Conservation (phyloP, 2,329 filamentous ascomycete species). For the Harringtonia lauricola region DNA sequence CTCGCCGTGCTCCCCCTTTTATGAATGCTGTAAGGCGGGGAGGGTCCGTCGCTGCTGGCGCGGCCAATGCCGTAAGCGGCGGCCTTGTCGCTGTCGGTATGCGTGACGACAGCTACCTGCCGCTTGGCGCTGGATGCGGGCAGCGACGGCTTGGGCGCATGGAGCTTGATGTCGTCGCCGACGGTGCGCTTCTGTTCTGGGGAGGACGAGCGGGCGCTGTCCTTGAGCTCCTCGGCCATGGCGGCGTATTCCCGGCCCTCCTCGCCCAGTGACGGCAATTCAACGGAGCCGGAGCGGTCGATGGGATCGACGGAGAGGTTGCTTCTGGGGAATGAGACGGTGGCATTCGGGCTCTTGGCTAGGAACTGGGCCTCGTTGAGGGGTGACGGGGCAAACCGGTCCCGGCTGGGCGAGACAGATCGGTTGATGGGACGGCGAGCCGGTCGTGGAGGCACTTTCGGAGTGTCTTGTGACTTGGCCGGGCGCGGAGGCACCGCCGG, state of each 20-base stretch:
- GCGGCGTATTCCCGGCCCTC: conserved; percentile 82
- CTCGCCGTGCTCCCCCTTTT: conserved; percentile 49
- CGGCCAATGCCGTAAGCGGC: conserved; percentile 77
- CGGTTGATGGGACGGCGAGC: conserved; percentile 56
- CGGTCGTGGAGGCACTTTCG: conserved; percentile 72
- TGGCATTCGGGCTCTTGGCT: conserved; percentile 30
- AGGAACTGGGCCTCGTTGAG: conserved; percentile 59
- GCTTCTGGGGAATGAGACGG: conserved; percentile 22
- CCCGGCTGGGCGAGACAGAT: conserved; percentile 64
- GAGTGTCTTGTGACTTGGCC: conserved; percentile 40
- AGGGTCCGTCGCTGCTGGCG: conserved; percentile 40
- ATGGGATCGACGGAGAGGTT: conserved; percentile 24
- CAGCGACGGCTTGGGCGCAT: conserved; percentile 81
- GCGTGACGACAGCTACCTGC: conserved; percentile 72
- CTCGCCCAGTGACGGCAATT: conserved; percentile 75
- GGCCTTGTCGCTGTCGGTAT: conserved; percentile 81
- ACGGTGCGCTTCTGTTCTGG: conserved; percentile 70
- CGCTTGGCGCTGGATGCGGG: conserved; percentile 72
- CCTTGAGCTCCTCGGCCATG: conserved; percentile 36
- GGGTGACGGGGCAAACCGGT: conserved; percentile 76
- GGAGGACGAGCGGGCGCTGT: conserved; percentile 29
- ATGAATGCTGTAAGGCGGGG: conserved; percentile 42
- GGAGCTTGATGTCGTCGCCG: conserved; percentile 70
- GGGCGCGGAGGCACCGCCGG: conserved; percentile 49
- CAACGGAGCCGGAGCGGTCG: conserved; percentile 63